phyloP scores from a whole-genome alignment of 768 basidiomycete species.

The Calocera cornea region DNA sequence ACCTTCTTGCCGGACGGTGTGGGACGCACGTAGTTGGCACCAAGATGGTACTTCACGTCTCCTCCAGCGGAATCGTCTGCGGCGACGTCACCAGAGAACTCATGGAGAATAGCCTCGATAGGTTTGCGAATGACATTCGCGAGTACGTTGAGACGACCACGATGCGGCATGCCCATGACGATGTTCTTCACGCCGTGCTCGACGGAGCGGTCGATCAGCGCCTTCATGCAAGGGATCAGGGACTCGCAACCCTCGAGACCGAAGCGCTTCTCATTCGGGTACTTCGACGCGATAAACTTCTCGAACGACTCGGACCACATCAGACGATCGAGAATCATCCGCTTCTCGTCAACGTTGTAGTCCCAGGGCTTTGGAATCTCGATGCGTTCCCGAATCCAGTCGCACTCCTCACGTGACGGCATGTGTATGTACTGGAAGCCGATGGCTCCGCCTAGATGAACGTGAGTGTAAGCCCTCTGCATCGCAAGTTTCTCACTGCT shows the following conservation, averaged over 20 bases:
- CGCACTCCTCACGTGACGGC: slow-evolving; percentile 95
- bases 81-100: slow-evolving; percentile 66
- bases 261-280: slow-evolving; percentile 98
- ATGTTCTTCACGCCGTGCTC: slow-evolving; percentile 91
- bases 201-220: slow-evolving; percentile 94
- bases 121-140: slow-evolving; percentile 99
- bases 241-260: slow-evolving; percentile 97
- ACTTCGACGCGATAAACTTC: slow-evolving; percentile 95
- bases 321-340: slow-evolving; percentile 96
- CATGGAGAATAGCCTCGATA: slow-evolving; percentile 92
- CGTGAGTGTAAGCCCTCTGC: not conserved
- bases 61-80: slow-evolving; percentile 73
- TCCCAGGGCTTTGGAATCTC: slow-evolving; percentile 96
- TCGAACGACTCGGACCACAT: slow-evolving; percentile 99
- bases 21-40: slow-evolving; percentile 95
- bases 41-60: slow-evolving; percentile 98
- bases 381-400: slow-evolving; percentile 95
- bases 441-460: slow-evolving; percentile 63
- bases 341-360: slow-evolving; percentile 95
- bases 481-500: not conserved
- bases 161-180: slow-evolving; percentile 98
- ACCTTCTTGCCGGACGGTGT: slow-evolving; percentile 98
- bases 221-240: slow-evolving; percentile 98
- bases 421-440: slow-evolving; percentile 93
- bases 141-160: slow-evolving; percentile 93